Evolutionary conservation across 2,329 filamentous ascomycete species (phyloP).

Genomic region (Plenodomus tracheiphilus): DNA sequence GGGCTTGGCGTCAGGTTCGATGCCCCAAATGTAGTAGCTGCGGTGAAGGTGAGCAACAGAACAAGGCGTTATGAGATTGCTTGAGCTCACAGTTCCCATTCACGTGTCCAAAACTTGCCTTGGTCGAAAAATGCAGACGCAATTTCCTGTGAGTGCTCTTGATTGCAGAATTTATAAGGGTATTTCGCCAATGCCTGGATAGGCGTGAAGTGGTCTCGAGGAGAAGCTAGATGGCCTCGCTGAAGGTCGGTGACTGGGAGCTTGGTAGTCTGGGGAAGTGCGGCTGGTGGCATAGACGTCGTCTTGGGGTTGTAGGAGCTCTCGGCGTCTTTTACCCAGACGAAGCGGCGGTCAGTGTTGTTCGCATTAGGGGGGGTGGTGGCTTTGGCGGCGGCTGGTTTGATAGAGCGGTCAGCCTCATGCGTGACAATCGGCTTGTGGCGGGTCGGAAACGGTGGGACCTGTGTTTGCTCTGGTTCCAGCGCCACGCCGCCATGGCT

Average conservation of each 20-base stretch:
- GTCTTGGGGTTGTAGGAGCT: slow-evolving; percentile 31
- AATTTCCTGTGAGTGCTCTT: slow-evolving; percentile 51
- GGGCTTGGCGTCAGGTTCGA: slow-evolving; percentile 50
- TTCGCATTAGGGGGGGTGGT: background rate
- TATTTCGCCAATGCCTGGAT: slow-evolving; percentile 59
- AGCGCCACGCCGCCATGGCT: slow-evolving; percentile 27
- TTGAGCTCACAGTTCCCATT: slow-evolving; percentile 75
- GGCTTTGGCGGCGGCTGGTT: slow-evolving; percentile 1
- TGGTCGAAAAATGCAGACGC: slow-evolving; percentile 60
- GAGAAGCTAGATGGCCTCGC: slow-evolving; percentile 38
- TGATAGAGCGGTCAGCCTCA: background rate
- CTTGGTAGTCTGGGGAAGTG: slow-evolving; percentile 1
- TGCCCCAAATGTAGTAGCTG: slow-evolving; percentile 68
- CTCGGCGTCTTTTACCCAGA: slow-evolving; percentile 23
- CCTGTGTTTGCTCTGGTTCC: background rate
- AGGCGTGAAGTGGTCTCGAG: slow-evolving; percentile 45
- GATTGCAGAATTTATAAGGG: slow-evolving; percentile 62
- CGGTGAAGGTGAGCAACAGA: slow-evolving; percentile 2
- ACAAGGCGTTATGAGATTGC: background rate
- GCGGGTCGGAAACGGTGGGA: background rate
- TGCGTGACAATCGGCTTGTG: slow-evolving; percentile 13
- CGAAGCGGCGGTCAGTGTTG: slow-evolving; percentile 23
- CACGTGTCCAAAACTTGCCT: slow-evolving; percentile 60
- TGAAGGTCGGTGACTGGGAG: slow-evolving; percentile 21
- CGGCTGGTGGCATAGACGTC: slow-evolving; percentile 1